Percentiles rank a stretch among this genome's conserved stretches.
phyloP scores from a whole-genome alignment of 2,329 filamentous ascomycete genomes.

The Aspergillus sp. region DNA sequence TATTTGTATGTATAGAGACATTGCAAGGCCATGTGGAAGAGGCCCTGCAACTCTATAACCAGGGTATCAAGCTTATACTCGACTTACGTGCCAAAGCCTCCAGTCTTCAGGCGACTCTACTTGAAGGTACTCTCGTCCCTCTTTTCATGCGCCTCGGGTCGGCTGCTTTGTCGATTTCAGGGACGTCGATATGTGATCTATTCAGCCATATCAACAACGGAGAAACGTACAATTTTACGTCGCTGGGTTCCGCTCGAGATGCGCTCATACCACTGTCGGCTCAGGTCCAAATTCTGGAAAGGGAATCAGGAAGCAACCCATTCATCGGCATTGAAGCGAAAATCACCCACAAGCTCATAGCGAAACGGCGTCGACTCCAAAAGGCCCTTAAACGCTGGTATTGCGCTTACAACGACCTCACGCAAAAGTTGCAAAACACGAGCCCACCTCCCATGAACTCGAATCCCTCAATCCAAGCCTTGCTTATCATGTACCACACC shows the following conservation, averaged over 20 bases:
- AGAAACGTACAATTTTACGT: constrained; percentile 10
- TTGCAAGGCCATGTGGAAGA: constrained; percentile 26
- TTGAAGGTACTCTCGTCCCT: constrained; percentile 28
- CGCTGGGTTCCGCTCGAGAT: constrained; percentile 17
- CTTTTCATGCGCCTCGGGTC: constrained; percentile 30
- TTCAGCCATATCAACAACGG: neutral
- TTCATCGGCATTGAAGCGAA: neutral
- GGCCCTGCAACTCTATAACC: constrained; percentile 28
- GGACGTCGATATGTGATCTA: constrained; percentile 8
- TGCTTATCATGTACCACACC: constrained; percentile 8
- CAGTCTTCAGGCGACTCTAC: constrained; percentile 9
- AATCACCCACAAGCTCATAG: neutral
- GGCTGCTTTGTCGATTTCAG: constrained; percentile 17
- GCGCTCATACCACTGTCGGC: neutral
- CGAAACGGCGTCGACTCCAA: neutral
- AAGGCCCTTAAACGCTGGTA: constrained; percentile 2
- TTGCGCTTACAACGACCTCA: neutral
- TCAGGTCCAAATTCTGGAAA: constrained; percentile 4
- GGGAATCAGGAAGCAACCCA: neutral
- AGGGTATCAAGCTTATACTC: constrained; percentile 28
- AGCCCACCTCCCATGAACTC: no score
- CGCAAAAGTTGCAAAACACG: neutral
- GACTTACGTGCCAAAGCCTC: constrained; percentile 18
- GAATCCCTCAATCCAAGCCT: no score
- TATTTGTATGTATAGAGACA: constrained; percentile 37